These are phyloP conservation scores for Aplosporella prunicola DNA, from an alignment of 2,329 filamentous ascomycete genomes.

Conservation along the genomic window DNA sequence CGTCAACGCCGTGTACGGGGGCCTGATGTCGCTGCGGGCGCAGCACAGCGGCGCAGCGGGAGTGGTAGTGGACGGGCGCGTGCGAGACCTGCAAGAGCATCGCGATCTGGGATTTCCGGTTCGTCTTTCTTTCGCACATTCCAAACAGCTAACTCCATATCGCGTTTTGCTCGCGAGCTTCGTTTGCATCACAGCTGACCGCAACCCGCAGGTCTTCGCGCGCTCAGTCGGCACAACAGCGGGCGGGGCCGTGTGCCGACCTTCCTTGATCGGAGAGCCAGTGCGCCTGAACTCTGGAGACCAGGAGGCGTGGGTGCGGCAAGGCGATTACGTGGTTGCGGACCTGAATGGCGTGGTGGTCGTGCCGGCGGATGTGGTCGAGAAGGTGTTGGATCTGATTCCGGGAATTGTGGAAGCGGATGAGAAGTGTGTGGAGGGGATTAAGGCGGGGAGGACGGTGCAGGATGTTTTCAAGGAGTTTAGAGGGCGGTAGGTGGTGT, in stretches of 20 bases:
- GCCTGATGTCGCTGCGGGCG: slow-evolving; percentile 44
- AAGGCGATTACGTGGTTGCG: slow-evolving; percentile 37
- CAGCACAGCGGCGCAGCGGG: slow-evolving; percentile 37
- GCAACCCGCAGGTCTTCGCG: slow-evolving; percentile 9
- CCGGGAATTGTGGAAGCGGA: neutral
- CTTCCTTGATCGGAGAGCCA: neutral
- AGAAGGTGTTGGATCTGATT: slow-evolving; percentile 39
- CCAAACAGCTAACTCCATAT: too few species aligned
- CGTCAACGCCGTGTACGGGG: slow-evolving; percentile 46
- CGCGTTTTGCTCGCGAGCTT: too few species aligned
- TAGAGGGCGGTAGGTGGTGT: neutral
- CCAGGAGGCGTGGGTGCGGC: neutral
- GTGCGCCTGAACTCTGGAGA: neutral
- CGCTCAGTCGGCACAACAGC: neutral
- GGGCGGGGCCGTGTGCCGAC: neutral
- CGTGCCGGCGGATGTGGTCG: slow-evolving; percentile 66
- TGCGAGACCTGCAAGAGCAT: slow-evolving; percentile 47
- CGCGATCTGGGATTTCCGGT: slow-evolving; percentile 40
- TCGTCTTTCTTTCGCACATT: slow-evolving; percentile 1
- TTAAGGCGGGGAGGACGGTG: neutral
- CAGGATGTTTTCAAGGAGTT: slow-evolving; percentile 2
- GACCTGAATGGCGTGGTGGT: slow-evolving; percentile 69
- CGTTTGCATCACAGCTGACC: too few species aligned
- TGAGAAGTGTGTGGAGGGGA: neutral
- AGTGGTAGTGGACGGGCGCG: slow-evolving; percentile 43